Conservation (phyloP, 2,329 filamentous ascomycete genomes). For the Verticillium zaregamsianum region DNA sequence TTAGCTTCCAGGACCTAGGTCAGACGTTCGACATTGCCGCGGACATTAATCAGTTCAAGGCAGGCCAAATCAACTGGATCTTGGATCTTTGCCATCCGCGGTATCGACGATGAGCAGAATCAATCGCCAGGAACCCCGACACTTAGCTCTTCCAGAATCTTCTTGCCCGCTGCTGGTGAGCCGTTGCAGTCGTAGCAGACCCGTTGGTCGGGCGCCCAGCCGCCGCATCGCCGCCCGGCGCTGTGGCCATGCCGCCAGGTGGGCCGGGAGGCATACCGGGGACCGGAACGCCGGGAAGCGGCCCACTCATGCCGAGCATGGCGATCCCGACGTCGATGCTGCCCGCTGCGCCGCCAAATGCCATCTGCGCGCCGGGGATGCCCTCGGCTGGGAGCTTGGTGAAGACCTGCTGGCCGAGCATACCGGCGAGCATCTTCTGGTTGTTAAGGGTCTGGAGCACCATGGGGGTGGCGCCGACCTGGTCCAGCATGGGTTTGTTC, state of each 20-base stretch:
- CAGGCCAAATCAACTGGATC: not conserved
- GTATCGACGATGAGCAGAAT: no score
- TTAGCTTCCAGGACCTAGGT: no score
- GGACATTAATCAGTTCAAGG: no score
- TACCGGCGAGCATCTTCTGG: conserved; percentile 6
- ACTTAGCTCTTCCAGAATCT: not conserved
- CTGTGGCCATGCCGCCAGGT: not conserved
- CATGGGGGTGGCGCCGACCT: conserved; percentile 2
- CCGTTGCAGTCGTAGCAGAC: not conserved
- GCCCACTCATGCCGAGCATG: not conserved
- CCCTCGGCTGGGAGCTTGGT: conserved; percentile 8
- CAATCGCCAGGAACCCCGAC: not conserved
- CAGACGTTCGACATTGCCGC: no score
- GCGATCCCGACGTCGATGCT: conserved; percentile 3
- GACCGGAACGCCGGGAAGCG: not conserved
- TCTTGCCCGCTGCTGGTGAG: not conserved
- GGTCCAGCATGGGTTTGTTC: conserved; percentile 7
- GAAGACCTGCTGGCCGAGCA: conserved; percentile 2
- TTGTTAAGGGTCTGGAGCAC: conserved; percentile 5
- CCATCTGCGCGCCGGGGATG: conserved; percentile 1
- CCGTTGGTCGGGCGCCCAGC: not conserved
- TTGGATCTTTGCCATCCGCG: not conserved
- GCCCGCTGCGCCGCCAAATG: conserved; percentile 4
- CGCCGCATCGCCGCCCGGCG: not conserved
- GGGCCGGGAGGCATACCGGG: not conserved